Base-by-base conservation (phyloP, 306 rosid species). In the Malus sieversii region DNA sequence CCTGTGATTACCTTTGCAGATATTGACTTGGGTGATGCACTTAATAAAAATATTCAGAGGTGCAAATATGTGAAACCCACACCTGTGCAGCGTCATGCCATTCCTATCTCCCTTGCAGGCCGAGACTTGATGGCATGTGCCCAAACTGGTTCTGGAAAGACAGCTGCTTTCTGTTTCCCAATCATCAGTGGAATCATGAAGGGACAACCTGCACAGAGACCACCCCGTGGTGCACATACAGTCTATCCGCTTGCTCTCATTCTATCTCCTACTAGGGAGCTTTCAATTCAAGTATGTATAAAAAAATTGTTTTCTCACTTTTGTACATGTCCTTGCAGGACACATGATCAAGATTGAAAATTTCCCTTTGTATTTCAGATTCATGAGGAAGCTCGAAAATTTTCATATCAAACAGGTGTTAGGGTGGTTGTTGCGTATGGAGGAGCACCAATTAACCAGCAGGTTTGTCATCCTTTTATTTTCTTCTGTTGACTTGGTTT, bases 51-150 rank as follows among this genome's bases (percentile, higher is more conserved):
- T 76, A 90, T 92, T 65, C 84, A 84, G 45, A 82, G 97, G 75
- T 92, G 97, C 84, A 92, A 92, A 73, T 92, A 92, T 79, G 96
- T 90, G 65, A 88, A 80, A 81, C 97, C 97, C 35, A 92, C 97
- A 3, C 97, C 97, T 7, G 96, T 90, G 63, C 97, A 92, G 87
- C 89, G 97, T 82, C 87, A 92, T 74, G 87, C 96, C 53, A 92
- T 92, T 64, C 97, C 97, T 1, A 92, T 92, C 48, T 90, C 97
- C n/a, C 91, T 92, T 74, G 87, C 10, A 0, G 97, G 96, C 19
- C 76, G 97, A 75, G 97, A 92, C 79, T 80, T 92, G 87, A 92
- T 92, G 97, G 97, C 97, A 23, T 92, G 97, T 77, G 97, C 97
- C 2, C 97, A 92, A 84, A 92, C 97, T 29, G 97, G 97, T 77